Evolutionary conservation across 2,329 filamentous ascomycete species (phyloP).

Genomic region (Chrysoporthe deuterocubensis): DNA sequence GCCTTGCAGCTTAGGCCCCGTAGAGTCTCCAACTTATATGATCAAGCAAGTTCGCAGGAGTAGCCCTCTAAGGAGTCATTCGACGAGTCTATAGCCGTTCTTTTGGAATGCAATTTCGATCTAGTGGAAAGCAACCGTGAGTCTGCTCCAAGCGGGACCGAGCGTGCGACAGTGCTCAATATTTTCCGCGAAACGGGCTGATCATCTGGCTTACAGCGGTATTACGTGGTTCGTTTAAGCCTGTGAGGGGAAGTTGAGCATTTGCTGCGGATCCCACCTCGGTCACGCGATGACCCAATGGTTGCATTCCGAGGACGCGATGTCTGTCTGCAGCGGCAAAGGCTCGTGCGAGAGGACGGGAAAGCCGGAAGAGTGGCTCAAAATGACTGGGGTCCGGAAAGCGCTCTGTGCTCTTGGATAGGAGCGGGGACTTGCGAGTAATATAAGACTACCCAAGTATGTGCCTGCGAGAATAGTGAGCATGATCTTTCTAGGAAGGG

Average conservation of each 20-base stretch:
- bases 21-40: too few relatives aligned
- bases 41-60: too few relatives aligned
- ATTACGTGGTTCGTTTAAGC: background rate
- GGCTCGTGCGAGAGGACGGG: background rate
- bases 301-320: background rate
- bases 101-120: background rate
- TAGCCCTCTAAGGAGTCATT: too few relatives aligned
- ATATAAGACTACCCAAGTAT: background rate
- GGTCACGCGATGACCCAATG: background rate
- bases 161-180: background rate
- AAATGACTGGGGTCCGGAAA: background rate
- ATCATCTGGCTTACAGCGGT: too few relatives aligned
- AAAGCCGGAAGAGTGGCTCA: background rate
- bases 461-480: background rate
- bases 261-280: background rate
- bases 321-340: background rate
- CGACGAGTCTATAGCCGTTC: too few relatives aligned
- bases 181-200: background rate
- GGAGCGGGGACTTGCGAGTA: background rate
- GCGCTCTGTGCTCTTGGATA: background rate
- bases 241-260: background rate
- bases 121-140: background rate
- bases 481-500: background rate
- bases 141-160: background rate
- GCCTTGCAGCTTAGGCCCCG: too few relatives aligned